Conservation (phyloP, 225 moss, liverwort and hornwort genomes). For the Neckera pumila region DNA sequence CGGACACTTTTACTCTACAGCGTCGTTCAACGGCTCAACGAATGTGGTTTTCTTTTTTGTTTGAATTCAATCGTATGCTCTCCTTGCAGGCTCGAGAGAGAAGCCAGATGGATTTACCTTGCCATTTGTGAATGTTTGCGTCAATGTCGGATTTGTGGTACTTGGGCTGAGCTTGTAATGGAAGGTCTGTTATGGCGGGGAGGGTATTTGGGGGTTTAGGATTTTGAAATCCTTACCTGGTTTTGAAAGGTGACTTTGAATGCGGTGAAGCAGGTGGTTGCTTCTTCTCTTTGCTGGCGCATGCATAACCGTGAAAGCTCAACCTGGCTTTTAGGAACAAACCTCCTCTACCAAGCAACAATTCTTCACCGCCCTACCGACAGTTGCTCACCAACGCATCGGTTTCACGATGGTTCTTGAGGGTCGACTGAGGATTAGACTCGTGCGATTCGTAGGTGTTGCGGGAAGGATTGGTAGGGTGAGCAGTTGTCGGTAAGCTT, state of each 20-base stretch:
- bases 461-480: background rate
- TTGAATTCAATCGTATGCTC: too few species aligned
- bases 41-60: too few species aligned
- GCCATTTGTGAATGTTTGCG: background rate
- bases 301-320: background rate
- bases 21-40: too few species aligned
- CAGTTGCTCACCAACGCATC: background rate
- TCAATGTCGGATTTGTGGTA: background rate
- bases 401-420: background rate
- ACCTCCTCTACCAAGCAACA: background rate
- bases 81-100: too few species aligned
- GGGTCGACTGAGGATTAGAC: background rate
- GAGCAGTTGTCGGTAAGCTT: background rate
- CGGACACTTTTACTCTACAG: too few species aligned
- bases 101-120: background rate
- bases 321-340: too few species aligned
- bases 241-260: background rate
- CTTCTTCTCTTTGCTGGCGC: background rate
- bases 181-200: background rate
- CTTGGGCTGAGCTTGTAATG: background rate
- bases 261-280: background rate
- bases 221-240: background rate
- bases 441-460: background rate
- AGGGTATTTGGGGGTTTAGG: background rate
- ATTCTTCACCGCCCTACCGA: background rate